Conservation (phyloP, 2,329 filamentous ascomycete genomes). For the Zopfia rhizophila region DNA sequence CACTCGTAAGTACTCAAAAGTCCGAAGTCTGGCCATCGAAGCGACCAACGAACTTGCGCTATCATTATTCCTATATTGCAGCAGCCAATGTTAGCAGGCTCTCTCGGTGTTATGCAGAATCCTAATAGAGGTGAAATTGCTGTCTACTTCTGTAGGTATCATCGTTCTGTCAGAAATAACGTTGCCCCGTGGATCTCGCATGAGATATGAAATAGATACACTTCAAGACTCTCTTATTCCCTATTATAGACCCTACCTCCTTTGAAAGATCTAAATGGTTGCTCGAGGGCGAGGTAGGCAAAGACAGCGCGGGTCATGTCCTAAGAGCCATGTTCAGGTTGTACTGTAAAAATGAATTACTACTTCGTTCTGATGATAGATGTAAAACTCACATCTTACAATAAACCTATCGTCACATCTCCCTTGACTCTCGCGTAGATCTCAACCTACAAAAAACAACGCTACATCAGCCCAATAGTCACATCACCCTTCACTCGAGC, state of each 20-base stretch:
- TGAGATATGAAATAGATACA: too few species aligned
- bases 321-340: slow-evolving; percentile 1
- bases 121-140: slow-evolving; percentile 83
- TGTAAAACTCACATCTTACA: slow-evolving; percentile 44
- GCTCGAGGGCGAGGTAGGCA: too few species aligned
- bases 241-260: too few species aligned
- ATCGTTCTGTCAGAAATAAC: slow-evolving; percentile 87
- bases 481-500: slow-evolving; percentile 46
- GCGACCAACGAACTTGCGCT: too few species aligned
- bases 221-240: too few species aligned
- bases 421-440: slow-evolving; percentile 51
- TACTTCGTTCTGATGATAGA: slow-evolving; percentile 1
- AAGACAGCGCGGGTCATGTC: too few species aligned
- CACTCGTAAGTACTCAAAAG: too few species aligned
- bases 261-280: too few species aligned
- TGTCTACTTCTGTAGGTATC: slow-evolving; percentile 81
- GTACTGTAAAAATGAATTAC: neutral
- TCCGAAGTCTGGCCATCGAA: too few species aligned
- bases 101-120: slow-evolving; percentile 92
- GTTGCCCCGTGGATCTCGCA: too few species aligned
- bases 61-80: too few species aligned
- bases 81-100: too few species aligned
- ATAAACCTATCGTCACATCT: slow-evolving; percentile 51
- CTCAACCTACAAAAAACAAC: slow-evolving; percentile 52
- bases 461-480: slow-evolving; percentile 44